Evolutionary conservation across 176 grass and related monocot genomes (phyloP), one percentile per base, ranked within the genome.

Genomic region (Leersia perrieri): DNA sequence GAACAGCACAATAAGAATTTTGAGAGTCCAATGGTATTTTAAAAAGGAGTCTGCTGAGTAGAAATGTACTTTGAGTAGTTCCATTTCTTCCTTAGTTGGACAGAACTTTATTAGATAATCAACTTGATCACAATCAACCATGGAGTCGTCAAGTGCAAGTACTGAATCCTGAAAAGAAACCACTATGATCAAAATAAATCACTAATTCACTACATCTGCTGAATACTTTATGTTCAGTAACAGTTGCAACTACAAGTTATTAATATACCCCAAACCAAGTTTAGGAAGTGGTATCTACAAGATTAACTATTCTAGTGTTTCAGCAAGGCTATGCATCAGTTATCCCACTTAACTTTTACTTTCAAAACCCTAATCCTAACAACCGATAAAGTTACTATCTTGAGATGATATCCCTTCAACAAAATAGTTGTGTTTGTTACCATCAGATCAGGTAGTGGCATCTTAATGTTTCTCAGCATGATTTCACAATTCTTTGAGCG

Each of bases 401-500:
- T 55, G 27, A 88, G 22, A 78, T 22, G 79, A 47, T 49, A 62
- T 64, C 33, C 26, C 31, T 66, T 83, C 38, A 53, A 80, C 10
- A 70, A 30, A 32, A 82, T 47, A 39, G 39, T 11, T 28, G 33
- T 36, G 41, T 82, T 82, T 68, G 1, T 92, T 87, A 98, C 95
- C 92, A 94, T 87, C 60, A 98, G 82, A 92, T 98, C 90, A 79
- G 83, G 80, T 63, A 93, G 84, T 81, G 95, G 86, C 69, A 98
- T 92, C 90, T 94, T 98, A 27, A 98, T 86, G 53, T 91, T 98
- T 47, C 90, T 94, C 66, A 98, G 92, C 88, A 94, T 98, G 87
- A 98, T 98, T 81, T 98, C 92, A 73, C 95, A 98, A 64, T 98
- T 98, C 70, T 94, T 98, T 74, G 95, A 87, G 29, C 95, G 88